Conservation (phyloP, 805 yeast genomes). For the Hanseniaspora nectarophila region DNA sequence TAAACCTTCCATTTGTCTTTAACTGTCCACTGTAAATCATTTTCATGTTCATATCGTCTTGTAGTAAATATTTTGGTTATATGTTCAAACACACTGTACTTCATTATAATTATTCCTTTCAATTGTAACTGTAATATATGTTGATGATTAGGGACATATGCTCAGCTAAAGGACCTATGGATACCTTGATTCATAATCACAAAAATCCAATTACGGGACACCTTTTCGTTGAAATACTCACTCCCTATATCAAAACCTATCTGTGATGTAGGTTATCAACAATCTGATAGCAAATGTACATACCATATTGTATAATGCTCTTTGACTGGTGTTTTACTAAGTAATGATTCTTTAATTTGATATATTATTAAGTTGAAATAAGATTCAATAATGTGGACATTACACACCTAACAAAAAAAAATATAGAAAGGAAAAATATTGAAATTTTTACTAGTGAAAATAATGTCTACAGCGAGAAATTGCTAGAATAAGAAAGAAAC, state of each 20-base stretch:
- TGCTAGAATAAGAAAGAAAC: not conserved
- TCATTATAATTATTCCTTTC: no score
- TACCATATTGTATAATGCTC: constrained; percentile 15
- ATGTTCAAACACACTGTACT: no score
- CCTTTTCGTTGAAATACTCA: not conserved
- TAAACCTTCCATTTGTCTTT: no score
- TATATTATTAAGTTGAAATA: no score
- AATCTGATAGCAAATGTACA: constrained; percentile 21
- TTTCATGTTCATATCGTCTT: no score
- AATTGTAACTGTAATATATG: not conserved
- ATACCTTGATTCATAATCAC: not conserved
- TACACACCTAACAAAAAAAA: not conserved
- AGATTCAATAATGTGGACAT: no score
- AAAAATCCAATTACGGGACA: not conserved
- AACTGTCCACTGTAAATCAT: no score
- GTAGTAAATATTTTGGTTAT: no score
- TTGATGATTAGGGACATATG: not conserved
- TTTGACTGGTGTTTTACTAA: constrained; percentile 7
- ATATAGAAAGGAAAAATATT: not conserved
- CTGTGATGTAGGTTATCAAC: not conserved
- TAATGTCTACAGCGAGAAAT: not conserved
- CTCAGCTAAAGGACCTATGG: not conserved
- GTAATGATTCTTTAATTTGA: not conserved
- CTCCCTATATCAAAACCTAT: not conserved
- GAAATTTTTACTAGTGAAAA: not conserved